Conservation (phyloP, 2,329 filamentous ascomycete genomes). For the Apiospora koreana region DNA sequence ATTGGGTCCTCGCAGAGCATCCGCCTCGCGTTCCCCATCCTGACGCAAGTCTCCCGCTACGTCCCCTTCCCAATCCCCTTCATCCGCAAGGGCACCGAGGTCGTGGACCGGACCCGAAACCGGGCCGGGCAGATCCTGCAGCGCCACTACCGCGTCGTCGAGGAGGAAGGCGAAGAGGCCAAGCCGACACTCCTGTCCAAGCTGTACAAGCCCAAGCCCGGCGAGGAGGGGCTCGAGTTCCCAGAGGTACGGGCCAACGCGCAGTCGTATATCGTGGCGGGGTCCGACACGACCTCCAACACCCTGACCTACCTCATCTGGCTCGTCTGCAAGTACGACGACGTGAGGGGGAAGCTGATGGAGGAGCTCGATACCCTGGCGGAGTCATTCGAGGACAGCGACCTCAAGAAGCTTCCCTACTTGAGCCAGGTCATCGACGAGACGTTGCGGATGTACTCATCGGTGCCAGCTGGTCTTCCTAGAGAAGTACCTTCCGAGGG, state of each 20-base stretch:
- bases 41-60: conserved; percentile 26
- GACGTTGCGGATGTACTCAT: conserved; percentile 43
- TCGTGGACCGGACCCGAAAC: conserved; percentile 18
- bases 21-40: conserved; percentile 28
- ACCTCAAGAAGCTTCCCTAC: conserved; percentile 39
- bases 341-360: conserved; percentile 33
- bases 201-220: conserved; percentile 38
- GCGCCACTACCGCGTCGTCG: conserved; percentile 27
- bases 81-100: conserved; percentile 17
- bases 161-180: conserved; percentile 20
- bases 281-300: conserved; percentile 52
- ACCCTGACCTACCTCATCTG: conserved; percentile 51
- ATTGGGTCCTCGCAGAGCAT: conserved; percentile 25
- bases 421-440: conserved; percentile 47
- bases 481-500: conserved; percentile 39
- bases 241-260: conserved; percentile 42
- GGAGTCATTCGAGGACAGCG: conserved; percentile 29
- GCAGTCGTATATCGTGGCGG: conserved; percentile 38
- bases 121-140: conserved; percentile 32
- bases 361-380: conserved; percentile 37
- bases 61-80: conserved; percentile 24
- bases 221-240: conserved; percentile 26
- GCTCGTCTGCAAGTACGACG: conserved; percentile 34
- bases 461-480: conserved; percentile 41
- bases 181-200: conserved; percentile 38